A percentile compares a stretch with the other conserved stretches of the same genome.
Conservation (phyloP, 108 stramenopile genomes). For the Cyclotella kingstonii region DNA sequence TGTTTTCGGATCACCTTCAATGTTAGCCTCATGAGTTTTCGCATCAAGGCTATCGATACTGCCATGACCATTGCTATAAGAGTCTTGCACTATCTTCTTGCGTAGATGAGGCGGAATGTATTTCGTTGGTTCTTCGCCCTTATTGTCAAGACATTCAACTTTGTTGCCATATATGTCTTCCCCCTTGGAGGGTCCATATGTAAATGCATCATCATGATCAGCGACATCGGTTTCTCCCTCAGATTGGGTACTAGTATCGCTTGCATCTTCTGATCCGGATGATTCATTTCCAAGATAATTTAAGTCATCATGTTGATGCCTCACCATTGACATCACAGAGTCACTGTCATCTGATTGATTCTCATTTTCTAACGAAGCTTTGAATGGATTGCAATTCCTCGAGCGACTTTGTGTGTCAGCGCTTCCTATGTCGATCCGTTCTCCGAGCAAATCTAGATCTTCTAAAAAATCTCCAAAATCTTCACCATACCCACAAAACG, state of each 20-base stretch:
- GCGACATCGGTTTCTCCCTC: conserved; percentile 25
- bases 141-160: conserved; percentile 35
- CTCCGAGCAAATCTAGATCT: conserved; percentile 58
- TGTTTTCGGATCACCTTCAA: conserved; percentile 30
- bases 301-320: too few relatives aligned
- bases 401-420: neutral
- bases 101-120: conserved; percentile 88
- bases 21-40: neutral
- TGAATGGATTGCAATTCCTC: neutral
- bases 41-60: neutral
- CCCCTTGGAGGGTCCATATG: conserved; percentile 79
- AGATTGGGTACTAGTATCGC: conserved; percentile 4
- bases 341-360: neutral
- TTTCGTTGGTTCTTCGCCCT: conserved; percentile 41
- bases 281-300: too few relatives aligned
- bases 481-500: conserved; percentile 65
- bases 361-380: neutral
- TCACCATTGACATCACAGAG: conserved; percentile 24
- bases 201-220: conserved; percentile 66
- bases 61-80: conserved; percentile 17
- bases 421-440: conserved; percentile 28
- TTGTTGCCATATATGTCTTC: conserved; percentile 95
- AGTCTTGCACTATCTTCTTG: conserved; percentile 25
- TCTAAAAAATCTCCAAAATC: conserved; percentile 82
- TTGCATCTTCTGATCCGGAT: conserved; percentile 27